phyloP scores from a whole-genome alignment of 768 basidiomycete genomes.

The Podaxis mareebaensis region DNA sequence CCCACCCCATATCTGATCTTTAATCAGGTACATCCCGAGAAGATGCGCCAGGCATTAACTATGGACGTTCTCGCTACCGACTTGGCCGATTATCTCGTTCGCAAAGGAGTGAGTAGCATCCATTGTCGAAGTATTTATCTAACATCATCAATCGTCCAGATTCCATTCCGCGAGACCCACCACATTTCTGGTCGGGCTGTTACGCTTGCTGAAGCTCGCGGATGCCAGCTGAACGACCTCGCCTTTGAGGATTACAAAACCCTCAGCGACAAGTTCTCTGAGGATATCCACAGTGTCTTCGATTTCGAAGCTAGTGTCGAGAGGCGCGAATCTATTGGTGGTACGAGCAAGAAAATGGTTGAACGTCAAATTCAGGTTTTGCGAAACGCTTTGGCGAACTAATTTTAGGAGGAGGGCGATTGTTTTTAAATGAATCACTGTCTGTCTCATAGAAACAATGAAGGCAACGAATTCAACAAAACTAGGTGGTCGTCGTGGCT shows the following conservation, averaged over 20 bases:
- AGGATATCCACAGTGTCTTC: slow-evolving; percentile 84
- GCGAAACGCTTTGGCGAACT: slow-evolving; percentile 52
- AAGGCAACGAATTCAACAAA: too few relatives aligned
- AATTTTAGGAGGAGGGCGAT: neutral
- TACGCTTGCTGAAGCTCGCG: slow-evolving; percentile 84
- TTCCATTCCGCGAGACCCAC: slow-evolving; percentile 98
- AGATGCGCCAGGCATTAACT: slow-evolving; percentile 88
- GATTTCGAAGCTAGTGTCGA: slow-evolving; percentile 97
- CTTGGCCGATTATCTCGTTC: slow-evolving; percentile 96
- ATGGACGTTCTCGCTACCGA: slow-evolving; percentile 99
- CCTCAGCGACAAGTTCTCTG: slow-evolving; percentile 74
- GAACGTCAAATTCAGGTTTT: slow-evolving; percentile 82
- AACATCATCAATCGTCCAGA: slow-evolving; percentile 44
- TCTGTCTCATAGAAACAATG: too few relatives aligned
- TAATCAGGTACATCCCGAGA: slow-evolving; percentile 78
- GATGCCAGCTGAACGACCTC: slow-evolving; percentile 81
- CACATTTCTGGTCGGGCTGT: slow-evolving; percentile 97
- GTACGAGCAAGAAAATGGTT: slow-evolving; percentile 83
- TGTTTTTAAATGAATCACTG: neutral
- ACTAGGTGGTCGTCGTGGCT: too few relatives aligned
- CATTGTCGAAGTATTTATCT: neutral
- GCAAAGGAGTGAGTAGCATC: slow-evolving; percentile 80
- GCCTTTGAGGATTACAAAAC: slow-evolving; percentile 76
- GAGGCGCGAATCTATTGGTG: slow-evolving; percentile 88
- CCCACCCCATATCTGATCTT: neutral